A percentile compares a stretch with the other conserved stretches of the same genome.
These are phyloP conservation scores for Nigrospora oryzae DNA, from an alignment of 2,329 filamentous ascomycete genomes.

Conservation along the genomic window DNA sequence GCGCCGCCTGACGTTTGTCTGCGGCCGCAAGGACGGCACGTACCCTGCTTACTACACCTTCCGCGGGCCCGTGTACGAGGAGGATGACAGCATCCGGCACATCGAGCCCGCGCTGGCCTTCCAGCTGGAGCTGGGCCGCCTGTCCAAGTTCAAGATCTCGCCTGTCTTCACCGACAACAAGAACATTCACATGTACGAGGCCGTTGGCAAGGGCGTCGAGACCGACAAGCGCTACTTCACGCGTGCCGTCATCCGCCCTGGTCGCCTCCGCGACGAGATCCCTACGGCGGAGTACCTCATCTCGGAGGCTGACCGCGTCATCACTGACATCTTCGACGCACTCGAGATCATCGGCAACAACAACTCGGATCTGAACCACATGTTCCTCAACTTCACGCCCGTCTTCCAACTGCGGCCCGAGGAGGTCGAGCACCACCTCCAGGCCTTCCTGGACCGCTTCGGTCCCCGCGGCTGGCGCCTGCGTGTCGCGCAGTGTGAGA, in stretches of 20 bases:
- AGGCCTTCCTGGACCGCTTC: constrained; percentile 93
- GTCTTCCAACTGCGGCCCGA: constrained; percentile 86
- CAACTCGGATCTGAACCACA: constrained; percentile 98
- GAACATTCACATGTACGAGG: constrained; percentile 98
- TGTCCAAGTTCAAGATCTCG: constrained; percentile 96
- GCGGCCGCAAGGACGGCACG: constrained; percentile 84
- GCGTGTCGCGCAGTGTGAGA: constrained; percentile 93
- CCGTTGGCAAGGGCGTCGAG: constrained; percentile 86
- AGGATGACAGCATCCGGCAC: constrained; percentile 95
- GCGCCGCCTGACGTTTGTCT: constrained; percentile 91
- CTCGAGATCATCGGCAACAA: constrained; percentile 98
- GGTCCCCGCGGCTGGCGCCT: constrained; percentile 92
- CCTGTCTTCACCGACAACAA: constrained; percentile 98
- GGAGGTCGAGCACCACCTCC: constrained; percentile 87
- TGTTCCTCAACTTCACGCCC: constrained; percentile 99
- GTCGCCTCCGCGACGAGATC: constrained; percentile 91
- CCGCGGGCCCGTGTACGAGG: constrained; percentile 80
- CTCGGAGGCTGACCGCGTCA: constrained; percentile 89
- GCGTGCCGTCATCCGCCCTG: constrained; percentile 87
- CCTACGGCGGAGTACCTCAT: constrained; percentile 98
- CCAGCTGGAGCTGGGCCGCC: constrained; percentile 90
- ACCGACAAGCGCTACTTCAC: constrained; percentile 99
- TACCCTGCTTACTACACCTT: constrained; percentile 98
- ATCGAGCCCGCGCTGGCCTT: constrained; percentile 94
- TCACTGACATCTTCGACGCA: constrained; percentile 96